Percentiles rank a stretch among this genome's conserved stretches.
phyloP scores from a whole-genome alignment of 2,329 filamentous ascomycete species.

The Didymella sp. region DNA sequence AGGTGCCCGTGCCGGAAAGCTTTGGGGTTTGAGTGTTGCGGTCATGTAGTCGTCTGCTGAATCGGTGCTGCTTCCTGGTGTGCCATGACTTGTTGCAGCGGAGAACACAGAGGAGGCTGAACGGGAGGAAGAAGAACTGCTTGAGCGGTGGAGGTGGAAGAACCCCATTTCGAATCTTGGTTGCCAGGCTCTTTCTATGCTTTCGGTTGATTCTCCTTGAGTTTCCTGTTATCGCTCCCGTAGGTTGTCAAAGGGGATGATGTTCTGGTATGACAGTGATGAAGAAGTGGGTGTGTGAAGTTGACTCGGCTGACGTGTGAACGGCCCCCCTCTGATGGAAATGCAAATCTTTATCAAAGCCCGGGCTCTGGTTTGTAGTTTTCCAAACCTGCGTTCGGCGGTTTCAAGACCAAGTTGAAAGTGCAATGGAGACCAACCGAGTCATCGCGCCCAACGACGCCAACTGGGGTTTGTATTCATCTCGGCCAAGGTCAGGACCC shows the following conservation, averaged over 20 bases:
- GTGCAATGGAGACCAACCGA: constrained; percentile 6
- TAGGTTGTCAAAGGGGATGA: no score
- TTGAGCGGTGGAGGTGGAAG: constrained; percentile 13
- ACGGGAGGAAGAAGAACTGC: constrained; percentile 1
- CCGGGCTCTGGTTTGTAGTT: neutral
- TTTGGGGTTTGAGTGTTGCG: constrained; percentile 17
- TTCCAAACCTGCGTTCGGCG: neutral
- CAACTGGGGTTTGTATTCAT: constrained; percentile 14
- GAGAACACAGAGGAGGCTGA: constrained; percentile 3
- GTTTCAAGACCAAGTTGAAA: constrained; percentile 1
- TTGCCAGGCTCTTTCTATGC: neutral
- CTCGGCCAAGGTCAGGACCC: constrained; percentile 4
- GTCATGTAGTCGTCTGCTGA: constrained; percentile 7
- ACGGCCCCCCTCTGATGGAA: neutral
- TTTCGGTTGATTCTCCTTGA: neutral
- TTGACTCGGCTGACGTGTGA: neutral
- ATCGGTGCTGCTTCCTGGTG: constrained; percentile 14
- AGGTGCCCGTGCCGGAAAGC: constrained; percentile 18
- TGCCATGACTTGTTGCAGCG: neutral
- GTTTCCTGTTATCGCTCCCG: neutral
- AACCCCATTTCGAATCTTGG: constrained; percentile 8
- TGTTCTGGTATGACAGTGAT: neutral
- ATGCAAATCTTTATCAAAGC: neutral
- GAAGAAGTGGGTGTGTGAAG: neutral
- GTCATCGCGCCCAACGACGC: constrained; percentile 1